Evolutionary conservation across 441 rosid species (phyloP), one percentile per base, ranked within the genome.

Genomic region (Brassica hybrid): DNA sequence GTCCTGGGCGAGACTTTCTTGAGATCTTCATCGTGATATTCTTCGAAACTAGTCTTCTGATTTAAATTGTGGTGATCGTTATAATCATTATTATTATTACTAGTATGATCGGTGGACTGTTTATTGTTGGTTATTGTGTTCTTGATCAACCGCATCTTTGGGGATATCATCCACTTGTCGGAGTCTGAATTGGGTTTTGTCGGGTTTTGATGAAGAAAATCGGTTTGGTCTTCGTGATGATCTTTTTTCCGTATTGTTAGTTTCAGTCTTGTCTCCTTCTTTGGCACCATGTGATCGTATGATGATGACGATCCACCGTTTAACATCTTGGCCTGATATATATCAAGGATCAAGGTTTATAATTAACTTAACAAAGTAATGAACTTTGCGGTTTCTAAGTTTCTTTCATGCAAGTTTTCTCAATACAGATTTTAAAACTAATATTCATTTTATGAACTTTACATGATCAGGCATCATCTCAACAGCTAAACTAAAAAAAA

Each of bases 91-190:
- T 21, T 52, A 52, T 16, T 52, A 16, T 52, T 56, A 18, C 9
- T 36, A 62, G 17, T 61, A 13, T 64, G 72, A 74, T 79, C 72
- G 48, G 0, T 64, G 36, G 36, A 41, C 19, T 60, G 83, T 16
- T 60, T 70, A 66, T 64, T 79, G 77, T 66, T 83, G 1, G 88
- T 76, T 78, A 86, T 87, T 86, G 90, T 88, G 87, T 90, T 91
- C 88, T 80, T 88, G 87, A 85, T 80, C 81, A 90, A 73, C 88
- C 96, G 89, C 94, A 89, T 84, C 88, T 91, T 94, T 71, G 98
- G 87, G 78, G 98, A 81, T 86, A 74, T 86, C 27, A 88, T 83
- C 97, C 96, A 89, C 83, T 85, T 92, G 25, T 76, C 83, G 38
- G 84, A 80, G 13, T 59, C 69, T 68, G 71, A 45, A 69, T 45